A percentile compares a stretch with the other conserved stretches of the same genome.
Conservation (phyloP, 768 basidiomycete species). For the Gloeopeniophorella convolvens region DNA sequence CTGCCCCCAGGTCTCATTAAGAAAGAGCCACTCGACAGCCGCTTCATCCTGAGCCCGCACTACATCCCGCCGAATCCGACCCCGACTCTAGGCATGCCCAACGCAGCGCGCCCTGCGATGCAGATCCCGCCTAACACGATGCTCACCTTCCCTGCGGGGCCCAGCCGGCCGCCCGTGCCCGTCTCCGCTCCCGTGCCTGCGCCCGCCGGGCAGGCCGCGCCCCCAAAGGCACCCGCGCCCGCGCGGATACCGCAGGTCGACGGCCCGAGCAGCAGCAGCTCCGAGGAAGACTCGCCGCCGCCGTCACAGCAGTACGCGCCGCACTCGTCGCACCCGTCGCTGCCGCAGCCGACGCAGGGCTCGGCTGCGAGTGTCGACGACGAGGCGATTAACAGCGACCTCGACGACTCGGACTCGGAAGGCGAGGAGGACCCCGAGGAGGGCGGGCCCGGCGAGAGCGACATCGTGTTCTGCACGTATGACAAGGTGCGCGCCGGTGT, state of each 20-base stretch:
- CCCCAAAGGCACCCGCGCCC: conserved; percentile 29
- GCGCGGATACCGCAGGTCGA: conserved; percentile 73
- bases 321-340: conserved; percentile 63
- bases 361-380: conserved; percentile 40
- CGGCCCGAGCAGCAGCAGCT: conserved; percentile 63
- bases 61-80: conserved; percentile 52
- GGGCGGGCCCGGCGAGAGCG: conserved; percentile 64
- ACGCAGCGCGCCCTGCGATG: conserved; percentile 47
- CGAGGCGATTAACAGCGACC: conserved; percentile 93
- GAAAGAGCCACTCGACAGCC: conserved; percentile 62
- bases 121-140: conserved; percentile 21
- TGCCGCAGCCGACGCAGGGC: conserved; percentile 53
- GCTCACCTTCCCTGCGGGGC: conserved; percentile 17
- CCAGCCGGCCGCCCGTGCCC: conserved; percentile 38
- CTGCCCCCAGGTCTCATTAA: conserved; percentile 52
- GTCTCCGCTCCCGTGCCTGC: conserved; percentile 55
- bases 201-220: conserved; percentile 36
- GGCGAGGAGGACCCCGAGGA: conserved; percentile 80
- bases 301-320: conserved; percentile 57
- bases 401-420: conserved; percentile 92
- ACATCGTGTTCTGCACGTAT: conserved; percentile 97
- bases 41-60: conserved; percentile 55
- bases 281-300: conserved; percentile 68
- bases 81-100: no score
- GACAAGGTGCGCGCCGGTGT: conserved; percentile 74